These are phyloP conservation scores for Poterioochromonas sp. DNA, from an alignment of 352 stramenopile species.

Conservation along the genomic window DNA sequence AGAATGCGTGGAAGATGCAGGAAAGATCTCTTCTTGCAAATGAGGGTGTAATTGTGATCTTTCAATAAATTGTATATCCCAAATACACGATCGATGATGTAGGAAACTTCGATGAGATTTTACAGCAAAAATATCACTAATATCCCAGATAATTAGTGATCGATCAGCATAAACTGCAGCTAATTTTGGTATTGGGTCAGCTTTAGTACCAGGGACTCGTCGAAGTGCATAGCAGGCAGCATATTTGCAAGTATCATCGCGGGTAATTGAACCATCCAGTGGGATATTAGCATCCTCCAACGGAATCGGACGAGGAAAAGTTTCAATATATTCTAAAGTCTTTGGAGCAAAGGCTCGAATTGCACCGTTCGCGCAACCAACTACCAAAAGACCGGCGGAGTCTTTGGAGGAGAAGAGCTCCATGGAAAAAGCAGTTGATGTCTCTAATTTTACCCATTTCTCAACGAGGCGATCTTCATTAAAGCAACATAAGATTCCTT, in stretches of 20 bases:
- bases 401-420: background rate
- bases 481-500: background rate
- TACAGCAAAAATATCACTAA: conserved; percentile 1
- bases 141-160: conserved; percentile 18
- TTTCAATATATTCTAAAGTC: conserved; percentile 18
- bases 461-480: background rate
- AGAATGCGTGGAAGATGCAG: background rate
- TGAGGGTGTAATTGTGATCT: background rate
- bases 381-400: background rate
- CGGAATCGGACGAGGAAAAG: background rate
- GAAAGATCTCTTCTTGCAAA: background rate
- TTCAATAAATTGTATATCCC: conserved; percentile 8
- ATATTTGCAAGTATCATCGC: background rate
- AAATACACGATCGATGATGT: conserved; percentile 2
- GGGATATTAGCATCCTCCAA: background rate
- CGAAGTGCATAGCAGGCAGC: conserved; percentile 6
- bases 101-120: background rate
- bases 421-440: background rate
- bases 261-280: background rate
- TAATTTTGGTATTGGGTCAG: background rate
- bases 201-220: background rate
- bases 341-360: background rate
- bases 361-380: conserved; percentile 4
- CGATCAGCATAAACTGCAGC: background rate
- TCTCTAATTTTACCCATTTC: background rate